phyloP scores from a whole-genome alignment of 805 yeast species.

The Candida corydali region DNA sequence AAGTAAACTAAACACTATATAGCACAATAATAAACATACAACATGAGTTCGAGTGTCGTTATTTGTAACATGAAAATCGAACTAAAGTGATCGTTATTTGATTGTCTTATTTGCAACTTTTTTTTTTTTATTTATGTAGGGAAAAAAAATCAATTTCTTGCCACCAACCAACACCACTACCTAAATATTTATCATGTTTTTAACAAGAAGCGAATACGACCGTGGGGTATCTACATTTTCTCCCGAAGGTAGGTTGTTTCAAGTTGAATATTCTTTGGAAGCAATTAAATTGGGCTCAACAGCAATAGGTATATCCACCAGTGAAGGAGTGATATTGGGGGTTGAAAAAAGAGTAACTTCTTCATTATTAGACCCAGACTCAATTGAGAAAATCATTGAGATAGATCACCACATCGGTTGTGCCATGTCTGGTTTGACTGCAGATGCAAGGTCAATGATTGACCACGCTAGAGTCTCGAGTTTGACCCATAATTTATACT shows the following conservation, averaged over 20 bases:
- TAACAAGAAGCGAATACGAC: conserved; percentile 99
- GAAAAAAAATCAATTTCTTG: too few species aligned
- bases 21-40: not conserved
- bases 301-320: conserved; percentile 93
- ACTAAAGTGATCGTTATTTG: too few species aligned
- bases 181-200: conserved; percentile 58
- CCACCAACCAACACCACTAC: conserved; percentile 5
- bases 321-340: conserved; percentile 93
- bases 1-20: not conserved
- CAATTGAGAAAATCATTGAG: conserved; percentile 94
- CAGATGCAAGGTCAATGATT: conserved; percentile 98
- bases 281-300: conserved; percentile 97
- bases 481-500: conserved; percentile 83
- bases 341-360: conserved; percentile 98
- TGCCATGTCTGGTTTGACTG: conserved; percentile 98
- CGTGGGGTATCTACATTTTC: conserved; percentile 98
- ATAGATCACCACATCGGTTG: conserved; percentile 93
- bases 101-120: too few species aligned
- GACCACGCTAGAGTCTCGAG: conserved; percentile 94
- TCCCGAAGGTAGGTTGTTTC: conserved; percentile 97
- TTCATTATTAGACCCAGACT: conserved; percentile 80
- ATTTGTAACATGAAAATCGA: too few species aligned
- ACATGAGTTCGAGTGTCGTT: too few species aligned
- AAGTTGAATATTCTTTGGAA: conserved; percentile 95
- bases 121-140: too few species aligned